Conservation (phyloP, 345 rosid genomes). For the Populus alba region DNA sequence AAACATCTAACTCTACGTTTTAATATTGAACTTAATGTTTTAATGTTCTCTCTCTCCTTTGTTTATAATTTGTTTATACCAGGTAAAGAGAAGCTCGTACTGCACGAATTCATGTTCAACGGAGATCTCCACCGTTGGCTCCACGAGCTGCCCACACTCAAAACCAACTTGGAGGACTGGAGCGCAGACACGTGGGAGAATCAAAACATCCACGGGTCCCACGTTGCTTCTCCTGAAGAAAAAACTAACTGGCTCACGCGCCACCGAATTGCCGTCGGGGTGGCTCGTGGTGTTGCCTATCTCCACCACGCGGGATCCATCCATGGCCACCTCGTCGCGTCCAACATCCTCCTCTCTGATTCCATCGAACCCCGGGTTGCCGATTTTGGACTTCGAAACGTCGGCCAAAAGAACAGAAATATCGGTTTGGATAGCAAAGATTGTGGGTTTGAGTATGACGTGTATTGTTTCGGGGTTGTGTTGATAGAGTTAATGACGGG, state of each 20-base stretch:
- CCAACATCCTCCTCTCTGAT: slow-evolving; percentile 75
- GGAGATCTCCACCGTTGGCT: slow-evolving; percentile 92
- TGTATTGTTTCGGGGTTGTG: slow-evolving; percentile 67
- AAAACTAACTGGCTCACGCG: slow-evolving; percentile 73
- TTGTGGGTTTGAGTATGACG: slow-evolving; percentile 45
- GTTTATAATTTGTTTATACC: neutral
- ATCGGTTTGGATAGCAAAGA: neutral
- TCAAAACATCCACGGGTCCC: slow-evolving; percentile 27
- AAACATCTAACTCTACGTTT: too few species aligned
- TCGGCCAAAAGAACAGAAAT: slow-evolving; percentile 5
- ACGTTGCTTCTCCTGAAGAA: slow-evolving; percentile 37
- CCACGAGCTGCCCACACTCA: slow-evolving; percentile 84
- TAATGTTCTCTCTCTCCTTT: neutral
- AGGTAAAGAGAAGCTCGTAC: slow-evolving; percentile 78
- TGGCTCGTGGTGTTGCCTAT: slow-evolving; percentile 90
- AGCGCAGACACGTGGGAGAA: slow-evolving; percentile 90
- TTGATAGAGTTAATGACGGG: slow-evolving; percentile 77
- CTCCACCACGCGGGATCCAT: slow-evolving; percentile 82
- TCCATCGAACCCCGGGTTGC: slow-evolving; percentile 72
- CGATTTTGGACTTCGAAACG: slow-evolving; percentile 53
- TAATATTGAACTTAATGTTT: too few species aligned
- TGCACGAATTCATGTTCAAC: slow-evolving; percentile 79
- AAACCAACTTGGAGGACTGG: slow-evolving; percentile 90
- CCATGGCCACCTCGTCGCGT: slow-evolving; percentile 76
- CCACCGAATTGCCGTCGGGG: slow-evolving; percentile 77